Base-by-base conservation (phyloP, 495 filamentous ascomycete genomes). In the Neurospora sp. region DNA sequence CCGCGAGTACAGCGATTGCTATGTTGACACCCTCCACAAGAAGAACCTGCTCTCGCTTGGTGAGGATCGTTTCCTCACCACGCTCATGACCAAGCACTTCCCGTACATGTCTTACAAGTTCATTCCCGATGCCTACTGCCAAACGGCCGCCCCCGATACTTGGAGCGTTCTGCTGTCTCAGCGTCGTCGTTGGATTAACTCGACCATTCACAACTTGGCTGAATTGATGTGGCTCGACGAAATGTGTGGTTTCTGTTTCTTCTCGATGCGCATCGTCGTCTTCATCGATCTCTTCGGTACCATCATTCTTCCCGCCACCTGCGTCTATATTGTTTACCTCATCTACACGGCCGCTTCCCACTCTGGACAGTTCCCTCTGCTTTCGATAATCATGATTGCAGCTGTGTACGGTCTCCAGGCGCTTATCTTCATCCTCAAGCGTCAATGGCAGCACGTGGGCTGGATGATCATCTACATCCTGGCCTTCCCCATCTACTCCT, bases 401-500 rank as follows among this genome's bases (percentile, higher is more conserved):
- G 93, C 87, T 75, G 92, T 98, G 5, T 99, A 99, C 77, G 96
- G 96, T 85, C 89, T 99, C 14, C 96, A 99, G 78, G 94, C 94
- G 3, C 83, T 98, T 39, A 96, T 99, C 77, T 99, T 99, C 85
- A 93, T 98, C 76, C 83, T 98, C 75, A 96, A 94, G 82, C 88
- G 96, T 14, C 93, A 98, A 82, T 99, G 96, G 96, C 93, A 99
- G 81, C 94, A 97, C 78, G 86, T 99, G 54, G 96, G 96, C 69
- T 99, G 96, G 96, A 98, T 99, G 93, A 91, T 98, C 78, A 98
- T 99, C 78, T 99, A 99, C 81, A 87, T 99, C 75, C 76, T 94
- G 9, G 96, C 96, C 1, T 97, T 92, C 86, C 96, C 96, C 0
- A 91, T 99, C 77, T 97, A 94, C 84, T 94, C 90, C 18, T 94